Conservation (phyloP, 2,329 filamentous ascomycete genomes). For the Botrytis medusae region DNA sequence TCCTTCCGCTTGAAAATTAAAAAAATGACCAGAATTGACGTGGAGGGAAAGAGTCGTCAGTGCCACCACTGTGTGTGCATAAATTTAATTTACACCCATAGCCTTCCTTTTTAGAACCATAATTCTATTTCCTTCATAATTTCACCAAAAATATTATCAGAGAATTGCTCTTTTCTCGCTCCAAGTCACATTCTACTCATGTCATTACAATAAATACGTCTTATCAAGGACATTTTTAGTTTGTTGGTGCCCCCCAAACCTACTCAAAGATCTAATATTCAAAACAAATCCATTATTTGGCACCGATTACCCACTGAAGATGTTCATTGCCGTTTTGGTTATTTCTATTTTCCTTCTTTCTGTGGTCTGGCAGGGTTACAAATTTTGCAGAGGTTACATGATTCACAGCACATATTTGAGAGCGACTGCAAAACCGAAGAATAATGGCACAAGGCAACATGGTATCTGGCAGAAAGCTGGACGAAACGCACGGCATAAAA, state of each 20-base stretch:
- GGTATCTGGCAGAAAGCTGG: neutral
- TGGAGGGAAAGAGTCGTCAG: neutral
- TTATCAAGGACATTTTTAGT: neutral
- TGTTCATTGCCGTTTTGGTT: neutral
- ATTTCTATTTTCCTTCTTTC: neutral
- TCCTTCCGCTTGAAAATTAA: neutral
- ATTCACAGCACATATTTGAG: neutral
- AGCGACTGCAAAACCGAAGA: neutral
- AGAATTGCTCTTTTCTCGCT: neutral
- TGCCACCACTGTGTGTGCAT: neutral
- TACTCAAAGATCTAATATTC: neutral
- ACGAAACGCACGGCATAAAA: neutral
- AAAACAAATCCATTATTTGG: neutral
- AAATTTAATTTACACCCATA: neutral
- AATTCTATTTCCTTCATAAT: neutral
- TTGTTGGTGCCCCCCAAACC: neutral
- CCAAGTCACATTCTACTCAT: neutral
- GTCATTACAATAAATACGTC: neutral
- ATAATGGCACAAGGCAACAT: accelerated
- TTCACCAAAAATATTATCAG: neutral
- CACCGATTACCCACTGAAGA: neutral
- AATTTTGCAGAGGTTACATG: too few relatives aligned
- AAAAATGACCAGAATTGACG: neutral
- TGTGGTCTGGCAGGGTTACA: neutral
- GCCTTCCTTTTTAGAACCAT: neutral